Evolutionary conservation across 192 early-diverging fungal genomes (phyloP), one percentile per base, ranked within the genome.

Genomic region (Spizellomyces punctatus): DNA sequence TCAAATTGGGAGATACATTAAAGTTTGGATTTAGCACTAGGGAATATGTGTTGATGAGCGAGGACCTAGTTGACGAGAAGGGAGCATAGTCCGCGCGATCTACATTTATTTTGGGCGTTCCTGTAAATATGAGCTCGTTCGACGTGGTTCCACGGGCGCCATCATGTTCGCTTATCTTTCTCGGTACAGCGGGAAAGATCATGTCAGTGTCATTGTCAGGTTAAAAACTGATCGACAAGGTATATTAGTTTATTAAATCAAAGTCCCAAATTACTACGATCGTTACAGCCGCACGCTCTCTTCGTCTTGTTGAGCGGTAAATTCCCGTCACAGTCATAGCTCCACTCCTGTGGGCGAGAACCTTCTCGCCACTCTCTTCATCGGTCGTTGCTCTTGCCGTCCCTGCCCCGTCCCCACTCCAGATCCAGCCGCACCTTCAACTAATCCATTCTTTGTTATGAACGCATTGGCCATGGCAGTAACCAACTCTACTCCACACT

Each of bases 21-120:
- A 94, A 91, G 72, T 96, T 99, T 85, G 96, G 94, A 0, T 88
- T 89, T 48, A 93, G 91, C 69, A 91, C 92, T 1, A 82, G 96
- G 59, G 96, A 99, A 65, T 97, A 95, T 66, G 95, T 99, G 6
- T 69, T 99, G 16, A 82, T 99, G 68, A 80, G 85, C 69, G 94
- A 94, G 59, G 82, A 86, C 46, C 77, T 59, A 17, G 61, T 71
- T 41, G 41, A 44, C 8, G 59, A 71, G 27, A 36, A 36, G 27
- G 27, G 27, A 36, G 27, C 27, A 36, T 36, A 36, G 27, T 36
- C 3, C 3, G 27, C 27, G 27, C 3, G 27, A 36, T 36, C 27
- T 3, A 3, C 27, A 36, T 36, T 36, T 36, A 36, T 36, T 36
- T 36, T 36, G 0, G 3, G 27, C 27, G 27, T 36, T 36, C 27